Evolutionary conservation across 768 basidiomycete genomes (phyloP).

Genomic region (Boletus subparvulus): DNA sequence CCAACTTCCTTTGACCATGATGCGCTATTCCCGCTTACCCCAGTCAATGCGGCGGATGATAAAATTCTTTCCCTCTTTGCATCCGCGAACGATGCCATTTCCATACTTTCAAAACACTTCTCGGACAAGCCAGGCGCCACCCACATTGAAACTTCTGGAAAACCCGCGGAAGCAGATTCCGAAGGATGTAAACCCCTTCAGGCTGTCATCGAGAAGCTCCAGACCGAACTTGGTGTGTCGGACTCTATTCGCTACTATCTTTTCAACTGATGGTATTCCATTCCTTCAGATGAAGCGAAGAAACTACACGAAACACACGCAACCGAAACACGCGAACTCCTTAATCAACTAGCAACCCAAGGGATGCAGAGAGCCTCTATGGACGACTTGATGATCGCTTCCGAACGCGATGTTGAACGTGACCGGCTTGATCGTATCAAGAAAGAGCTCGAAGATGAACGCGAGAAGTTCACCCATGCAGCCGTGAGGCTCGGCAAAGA

Average conservation of each 20-base stretch:
- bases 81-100: constrained; percentile 39
- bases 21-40: constrained; percentile 53
- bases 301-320: constrained; percentile 44
- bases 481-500: constrained; percentile 64
- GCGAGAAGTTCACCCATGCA: constrained; percentile 61
- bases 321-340: constrained; percentile 50
- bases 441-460: constrained; percentile 63
- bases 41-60: constrained; percentile 48
- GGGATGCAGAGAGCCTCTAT: constrained; percentile 35
- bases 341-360: constrained; percentile 53
- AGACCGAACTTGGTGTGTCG: constrained; percentile 56
- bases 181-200: constrained; percentile 53
- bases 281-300: constrained; percentile 44
- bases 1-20: constrained; percentile 45
- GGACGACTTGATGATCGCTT: constrained; percentile 49
- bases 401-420: constrained; percentile 53
- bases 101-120: constrained; percentile 31
- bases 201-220: constrained; percentile 48
- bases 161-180: constrained; percentile 26
- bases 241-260: not conserved
- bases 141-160: constrained; percentile 14
- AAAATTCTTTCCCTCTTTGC: constrained; percentile 46
- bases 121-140: constrained; percentile 12
- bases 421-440: constrained; percentile 52
- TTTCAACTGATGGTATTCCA: constrained; percentile 7